Conservation (phyloP, 1,139 yeast genomes). For the Sugiyamaella paludigena region DNA sequence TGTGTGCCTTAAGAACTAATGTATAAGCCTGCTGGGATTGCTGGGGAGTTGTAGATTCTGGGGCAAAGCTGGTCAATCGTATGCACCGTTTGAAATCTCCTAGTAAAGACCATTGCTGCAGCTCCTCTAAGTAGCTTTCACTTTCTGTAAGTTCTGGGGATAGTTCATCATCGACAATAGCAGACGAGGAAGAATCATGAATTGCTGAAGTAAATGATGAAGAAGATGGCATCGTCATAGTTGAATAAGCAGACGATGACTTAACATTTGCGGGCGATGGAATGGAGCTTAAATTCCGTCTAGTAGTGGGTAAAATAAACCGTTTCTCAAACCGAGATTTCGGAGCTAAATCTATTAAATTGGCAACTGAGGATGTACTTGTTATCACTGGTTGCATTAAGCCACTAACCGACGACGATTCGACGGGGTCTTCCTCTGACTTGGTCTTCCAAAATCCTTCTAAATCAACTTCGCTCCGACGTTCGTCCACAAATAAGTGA, state of each 20-base stretch:
- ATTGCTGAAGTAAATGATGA: background rate
- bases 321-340: constrained; percentile 14
- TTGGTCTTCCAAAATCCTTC: constrained; percentile 56
- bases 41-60: constrained; percentile 3
- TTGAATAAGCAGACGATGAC: background rate
- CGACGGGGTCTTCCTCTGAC: constrained; percentile 4
- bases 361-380: background rate
- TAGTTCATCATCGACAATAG: constrained; percentile 6
- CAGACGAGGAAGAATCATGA: background rate
- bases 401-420: background rate
- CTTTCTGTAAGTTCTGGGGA: constrained; percentile 1
- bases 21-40: constrained; percentile 10
- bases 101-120: constrained; percentile 14
- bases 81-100: constrained; percentile 20
- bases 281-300: background rate
- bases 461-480: constrained; percentile 64
- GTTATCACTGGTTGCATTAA: background rate
- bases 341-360: background rate
- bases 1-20: constrained; percentile 28
- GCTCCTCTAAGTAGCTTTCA: constrained; percentile 10
- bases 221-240: background rate
- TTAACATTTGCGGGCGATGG: background rate
- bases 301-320: constrained; percentile 9
- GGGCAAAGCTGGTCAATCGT: constrained; percentile 10
- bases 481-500: constrained; percentile 68